These are phyloP conservation scores for Alternaria conjuncta DNA, from an alignment of 2,329 filamentous ascomycete genomes.

Conservation along the genomic window DNA sequence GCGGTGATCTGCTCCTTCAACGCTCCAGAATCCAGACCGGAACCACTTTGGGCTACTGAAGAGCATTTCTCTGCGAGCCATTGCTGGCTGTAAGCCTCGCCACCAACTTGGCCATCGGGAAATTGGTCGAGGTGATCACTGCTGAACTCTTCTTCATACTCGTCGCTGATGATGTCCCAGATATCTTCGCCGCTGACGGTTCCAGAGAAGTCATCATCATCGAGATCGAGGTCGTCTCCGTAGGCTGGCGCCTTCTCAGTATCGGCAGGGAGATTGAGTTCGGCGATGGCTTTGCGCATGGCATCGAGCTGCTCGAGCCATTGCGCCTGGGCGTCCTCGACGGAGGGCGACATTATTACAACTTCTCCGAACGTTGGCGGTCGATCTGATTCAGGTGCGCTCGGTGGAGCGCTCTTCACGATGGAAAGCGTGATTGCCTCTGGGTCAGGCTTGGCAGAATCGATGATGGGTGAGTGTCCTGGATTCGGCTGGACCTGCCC, in stretches of 20 bases:
- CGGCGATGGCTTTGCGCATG: constrained; percentile 85
- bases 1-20: constrained; percentile 79
- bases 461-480: constrained; percentile 15
- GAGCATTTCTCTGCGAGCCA: constrained; percentile 78
- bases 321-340: constrained; percentile 62
- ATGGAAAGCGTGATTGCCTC: not conserved
- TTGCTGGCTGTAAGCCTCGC: constrained; percentile 59
- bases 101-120: constrained; percentile 38
- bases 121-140: constrained; percentile 68
- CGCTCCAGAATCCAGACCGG: constrained; percentile 71
- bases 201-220: constrained; percentile 68
- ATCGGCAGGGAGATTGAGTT: constrained; percentile 64
- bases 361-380: not conserved
- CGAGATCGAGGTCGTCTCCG: constrained; percentile 65
- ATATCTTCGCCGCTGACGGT: constrained; percentile 77
- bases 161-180: constrained; percentile 88
- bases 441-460: constrained; percentile 17
- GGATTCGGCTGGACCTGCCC: constrained; percentile 28
- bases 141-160: constrained; percentile 68
- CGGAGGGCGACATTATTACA: constrained; percentile 46
- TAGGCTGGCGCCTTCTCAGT: constrained; percentile 58
- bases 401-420: not conserved
- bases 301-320: constrained; percentile 86
- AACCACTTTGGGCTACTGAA: constrained; percentile 68
- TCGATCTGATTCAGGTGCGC: not conserved